phyloP scores from a whole-genome alignment of 2,329 filamentous ascomycete species.

The Kalaharituber pfeilii region DNA sequence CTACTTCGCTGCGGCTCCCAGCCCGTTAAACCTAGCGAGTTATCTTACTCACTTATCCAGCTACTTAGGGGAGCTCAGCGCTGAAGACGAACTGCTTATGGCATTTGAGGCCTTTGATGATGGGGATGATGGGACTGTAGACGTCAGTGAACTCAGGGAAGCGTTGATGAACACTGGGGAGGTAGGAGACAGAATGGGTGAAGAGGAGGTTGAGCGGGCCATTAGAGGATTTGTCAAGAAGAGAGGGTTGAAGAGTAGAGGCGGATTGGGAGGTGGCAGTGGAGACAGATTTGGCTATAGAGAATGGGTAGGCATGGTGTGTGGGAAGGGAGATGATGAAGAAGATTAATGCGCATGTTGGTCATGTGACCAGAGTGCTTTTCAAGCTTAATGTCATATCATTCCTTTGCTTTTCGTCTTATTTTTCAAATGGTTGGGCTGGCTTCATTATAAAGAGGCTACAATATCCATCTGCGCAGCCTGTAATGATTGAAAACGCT shows the following conservation, averaged over 20 bases:
- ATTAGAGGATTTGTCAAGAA: slow-evolving; percentile 70
- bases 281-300: slow-evolving; percentile 87
- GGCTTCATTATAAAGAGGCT: too few species aligned
- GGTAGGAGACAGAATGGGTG: slow-evolving; percentile 43
- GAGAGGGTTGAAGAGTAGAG: slow-evolving; percentile 50
- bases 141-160: slow-evolving; percentile 63
- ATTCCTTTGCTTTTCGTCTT: too few species aligned
- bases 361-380: too few species aligned
- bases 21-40: slow-evolving; percentile 63
- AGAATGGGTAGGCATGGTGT: slow-evolving; percentile 51
- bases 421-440: too few species aligned
- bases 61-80: slow-evolving; percentile 56
- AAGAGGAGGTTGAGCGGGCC: slow-evolving; percentile 69
- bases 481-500: too few species aligned
- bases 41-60: slow-evolving; percentile 72
- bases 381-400: too few species aligned
- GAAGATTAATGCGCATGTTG: slow-evolving; percentile 15
- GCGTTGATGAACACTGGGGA: slow-evolving; percentile 62
- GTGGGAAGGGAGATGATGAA: slow-evolving; percentile 22
- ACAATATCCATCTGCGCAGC: too few species aligned
- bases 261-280: slow-evolving; percentile 35
- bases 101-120: slow-evolving; percentile 93
- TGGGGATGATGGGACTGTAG: slow-evolving; percentile 84
- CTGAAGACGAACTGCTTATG: slow-evolving; percentile 61
- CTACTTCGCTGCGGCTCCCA: slow-evolving; percentile 61